Base-by-base conservation (phyloP, 2,329 filamentous ascomycete species). In the Microcera coccophila region DNA sequence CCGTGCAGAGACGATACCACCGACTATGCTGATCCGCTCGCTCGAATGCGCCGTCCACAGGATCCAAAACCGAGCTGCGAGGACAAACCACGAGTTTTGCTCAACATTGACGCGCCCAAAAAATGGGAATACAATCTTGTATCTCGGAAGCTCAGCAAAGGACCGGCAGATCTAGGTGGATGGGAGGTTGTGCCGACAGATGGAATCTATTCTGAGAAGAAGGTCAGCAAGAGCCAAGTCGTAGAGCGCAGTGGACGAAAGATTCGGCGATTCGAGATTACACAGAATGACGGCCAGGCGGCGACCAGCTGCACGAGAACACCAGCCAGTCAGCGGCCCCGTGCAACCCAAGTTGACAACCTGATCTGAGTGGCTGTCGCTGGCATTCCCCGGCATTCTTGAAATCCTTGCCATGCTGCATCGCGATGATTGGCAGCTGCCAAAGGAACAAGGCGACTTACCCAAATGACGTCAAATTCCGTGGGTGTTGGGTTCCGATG, bases 391-490 rank as follows among this genome's bases (percentile, higher is more conserved):
- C 33, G 33, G n/a, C 16, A 9, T 15, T 18, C 33, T 35, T 9
- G 12, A 35, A n/a, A 32, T 32, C 29, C 29, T 20, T 18, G 33
- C 33, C 16, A 35, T 35, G 33, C 18, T 5, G 33, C 33, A 35
- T 20, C 16, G 16, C 11, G 16, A 19, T 19, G 16, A 35, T 35
- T 20, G 15, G 33, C 33, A 20, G 16, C 7, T 11, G 8, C 15
- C 8, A 20, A 20, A 35, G 8, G n/a, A 16, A 50, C 36, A 41
- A 10, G 36, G 34, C 44, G 26, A 56, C 52, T 55, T 48, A 58
- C 55, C 46, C 44, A 38, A 43, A 57, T 58, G 55, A 58, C 55
- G 55, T 58, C 53, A 58, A 53, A n/a, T 32, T 17, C 29, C 15
- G 15, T 15, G 7, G 29, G 11, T n/a, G 29, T 17, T 15, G n/a